Evolutionary conservation across 208 protist genomes (phyloP).

Genomic region (Leptomonas pyrrhocoris): DNA sequence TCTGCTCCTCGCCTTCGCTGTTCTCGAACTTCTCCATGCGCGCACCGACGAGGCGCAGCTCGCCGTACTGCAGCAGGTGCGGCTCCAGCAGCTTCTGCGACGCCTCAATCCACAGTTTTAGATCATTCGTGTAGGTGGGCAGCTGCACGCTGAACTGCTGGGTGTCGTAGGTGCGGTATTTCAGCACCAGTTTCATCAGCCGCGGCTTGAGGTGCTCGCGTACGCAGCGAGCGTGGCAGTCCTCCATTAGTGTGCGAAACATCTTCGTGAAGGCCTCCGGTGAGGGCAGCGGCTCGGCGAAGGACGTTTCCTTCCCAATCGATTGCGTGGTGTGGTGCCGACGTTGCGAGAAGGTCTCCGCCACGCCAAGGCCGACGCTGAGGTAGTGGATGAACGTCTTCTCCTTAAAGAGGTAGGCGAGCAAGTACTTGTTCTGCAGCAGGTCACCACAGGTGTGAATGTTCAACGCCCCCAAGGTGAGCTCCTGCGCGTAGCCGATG

Average conservation of each 20-base stretch:
- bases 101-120: slow-evolving; percentile 65
- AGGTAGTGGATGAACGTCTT: slow-evolving; percentile 87
- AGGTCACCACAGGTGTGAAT: slow-evolving; percentile 81
- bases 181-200: slow-evolving; percentile 66
- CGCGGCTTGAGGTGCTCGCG: slow-evolving; percentile 51
- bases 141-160: slow-evolving; percentile 67
- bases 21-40: slow-evolving; percentile 67
- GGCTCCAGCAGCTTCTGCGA: slow-evolving; percentile 63
- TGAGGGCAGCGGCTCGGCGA: slow-evolving; percentile 59
- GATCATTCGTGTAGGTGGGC: slow-evolving; percentile 65
- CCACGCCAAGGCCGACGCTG: slow-evolving; percentile 71
- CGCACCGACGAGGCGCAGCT: slow-evolving; percentile 78
- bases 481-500: slow-evolving; percentile 82
- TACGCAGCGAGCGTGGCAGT: slow-evolving; percentile 62
- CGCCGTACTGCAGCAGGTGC: slow-evolving; percentile 59
- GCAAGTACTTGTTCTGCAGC: slow-evolving; percentile 67
- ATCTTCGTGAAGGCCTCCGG: slow-evolving; percentile 58
- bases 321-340: slow-evolving; percentile 60
- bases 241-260: slow-evolving; percentile 52
- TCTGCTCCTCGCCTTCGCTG: slow-evolving; percentile 9
- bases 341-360: slow-evolving; percentile 52
- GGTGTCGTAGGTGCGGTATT: slow-evolving; percentile 77
- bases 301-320: slow-evolving; percentile 80
- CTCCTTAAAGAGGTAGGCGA: slow-evolving; percentile 74
- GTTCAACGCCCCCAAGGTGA: slow-evolving; percentile 65